Percentiles rank a stretch among this genome's conserved stretches.
Evolutionary conservation across 2,329 filamentous ascomycete species (phyloP).

Genomic region (Cryphonectria naterciae): DNA sequence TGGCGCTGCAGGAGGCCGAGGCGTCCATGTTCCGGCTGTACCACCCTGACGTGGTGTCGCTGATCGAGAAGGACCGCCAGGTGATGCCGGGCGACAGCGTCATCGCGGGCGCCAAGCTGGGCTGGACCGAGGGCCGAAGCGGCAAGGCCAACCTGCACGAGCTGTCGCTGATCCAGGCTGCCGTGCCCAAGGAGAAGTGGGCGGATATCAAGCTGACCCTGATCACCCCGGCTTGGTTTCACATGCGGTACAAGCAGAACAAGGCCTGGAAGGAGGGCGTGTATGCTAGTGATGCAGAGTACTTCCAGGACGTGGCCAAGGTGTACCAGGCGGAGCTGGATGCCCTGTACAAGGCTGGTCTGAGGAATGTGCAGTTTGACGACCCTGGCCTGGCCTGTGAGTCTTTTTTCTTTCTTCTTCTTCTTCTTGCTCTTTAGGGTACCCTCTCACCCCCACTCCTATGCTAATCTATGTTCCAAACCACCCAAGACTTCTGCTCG

Average conservation of each 20-base stretch:
- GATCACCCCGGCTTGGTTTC: constrained; percentile 57
- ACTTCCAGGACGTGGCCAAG: constrained; percentile 67
- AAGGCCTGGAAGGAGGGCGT: constrained; percentile 60
- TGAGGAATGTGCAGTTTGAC: constrained; percentile 70
- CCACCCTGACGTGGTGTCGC: constrained; percentile 57
- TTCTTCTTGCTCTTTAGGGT: background rate
- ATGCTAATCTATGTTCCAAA: background rate
- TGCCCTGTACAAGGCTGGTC: constrained; percentile 63
- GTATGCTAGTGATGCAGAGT: constrained; percentile 62
- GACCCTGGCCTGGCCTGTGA: constrained; percentile 70
- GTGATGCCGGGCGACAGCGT: constrained; percentile 62
- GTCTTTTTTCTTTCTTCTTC: constrained; percentile 34
- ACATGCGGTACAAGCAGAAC: constrained; percentile 61
- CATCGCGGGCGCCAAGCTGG: constrained; percentile 53
- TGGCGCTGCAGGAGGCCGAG: constrained; percentile 54
- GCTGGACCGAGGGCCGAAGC: constrained; percentile 45
- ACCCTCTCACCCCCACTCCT: background rate
- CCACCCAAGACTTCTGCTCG: constrained; percentile 69
- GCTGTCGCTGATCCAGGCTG: constrained; percentile 51
- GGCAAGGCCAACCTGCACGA: constrained; percentile 55
- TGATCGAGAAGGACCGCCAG: constrained; percentile 56
- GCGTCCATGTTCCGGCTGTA: constrained; percentile 57
- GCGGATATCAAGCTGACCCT: constrained; percentile 57
- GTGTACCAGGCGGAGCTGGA: constrained; percentile 67
- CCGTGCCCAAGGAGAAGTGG: constrained; percentile 53